Conservation (phyloP, 495 filamentous ascomycete species). For the Lasiosphaeria hispida region DNA sequence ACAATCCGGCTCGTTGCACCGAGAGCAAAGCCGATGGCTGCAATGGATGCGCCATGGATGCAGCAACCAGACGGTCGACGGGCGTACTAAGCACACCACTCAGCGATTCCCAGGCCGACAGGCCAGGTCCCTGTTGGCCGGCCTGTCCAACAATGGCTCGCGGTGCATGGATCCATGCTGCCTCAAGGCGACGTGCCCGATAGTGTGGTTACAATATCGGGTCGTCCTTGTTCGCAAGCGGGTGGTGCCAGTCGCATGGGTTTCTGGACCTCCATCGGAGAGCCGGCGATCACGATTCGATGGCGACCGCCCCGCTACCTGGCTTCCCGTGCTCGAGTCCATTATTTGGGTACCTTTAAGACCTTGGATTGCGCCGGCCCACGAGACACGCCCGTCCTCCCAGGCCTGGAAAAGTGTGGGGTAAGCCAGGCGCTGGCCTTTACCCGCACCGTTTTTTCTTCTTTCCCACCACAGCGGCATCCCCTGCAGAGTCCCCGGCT, state of each 20-base stretch:
- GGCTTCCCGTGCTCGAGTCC: background rate
- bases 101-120: background rate
- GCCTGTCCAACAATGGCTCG: background rate
- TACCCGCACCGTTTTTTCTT: background rate
- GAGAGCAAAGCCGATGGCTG: constrained; percentile 14
- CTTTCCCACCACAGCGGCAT: background rate
- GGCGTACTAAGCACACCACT: too few relatives aligned
- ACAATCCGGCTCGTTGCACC: constrained; percentile 6
- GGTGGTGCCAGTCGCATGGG: constrained; percentile 17
- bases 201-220: constrained; percentile 32
- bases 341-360: constrained; percentile 3
- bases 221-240: constrained; percentile 13
- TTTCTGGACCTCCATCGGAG: constrained; percentile 11
- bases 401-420: constrained; percentile 3
- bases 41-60: constrained; percentile 11
- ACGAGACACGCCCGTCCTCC: background rate
- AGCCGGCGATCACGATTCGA: constrained; percentile 13
- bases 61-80: background rate
- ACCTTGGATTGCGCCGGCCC: background rate
- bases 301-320: constrained; percentile 6
- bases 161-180: constrained; percentile 8
- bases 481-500: background rate
- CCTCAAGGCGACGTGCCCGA: constrained; percentile 11
- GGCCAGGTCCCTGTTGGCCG: background rate
- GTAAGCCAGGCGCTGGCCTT: constrained; percentile 2